Base-by-base conservation (phyloP, 176 grass and related monocot species). In the Oryza meyeriana region DNA sequence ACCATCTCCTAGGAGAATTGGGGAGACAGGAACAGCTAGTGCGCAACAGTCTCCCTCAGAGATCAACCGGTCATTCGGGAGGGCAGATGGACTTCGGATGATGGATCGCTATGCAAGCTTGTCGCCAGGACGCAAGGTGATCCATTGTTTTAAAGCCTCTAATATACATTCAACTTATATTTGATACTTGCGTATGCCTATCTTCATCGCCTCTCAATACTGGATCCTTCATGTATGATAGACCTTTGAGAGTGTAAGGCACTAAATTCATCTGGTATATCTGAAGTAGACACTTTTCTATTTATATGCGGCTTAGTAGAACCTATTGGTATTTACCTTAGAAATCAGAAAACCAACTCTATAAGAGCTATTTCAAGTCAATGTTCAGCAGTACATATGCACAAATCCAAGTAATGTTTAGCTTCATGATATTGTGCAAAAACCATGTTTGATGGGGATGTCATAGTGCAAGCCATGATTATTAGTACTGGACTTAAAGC, bases 121-220 rank as follows among this genome's bases (percentile, higher is more conserved):
- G 38, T 86, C 85, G 57, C 79, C 92, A 29, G 85, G 80, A 74
- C 82, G 64, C 63, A 95, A 95, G 96, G 93, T 98, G 85, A 71
- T 86, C 83, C 27, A 17, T 83, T 47, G 16, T 24, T 79, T 35
- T 41, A 8, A 8, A 42, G 12, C 29, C 74, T 85, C 2, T 69
- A 52, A 24, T 8, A 72, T 40, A 22, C 45, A 22, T 25, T 50
- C 25, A 85, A 40, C 36, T 78, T 7, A 24, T 71, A 1, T 64
- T 41, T 36, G 38, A n/a, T 42, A 66, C 9, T 61, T 61, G 8
- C 70, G 69, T 39, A 77, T 72, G 32, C 41, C 18, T 72, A 38
- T 17, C 2, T 64, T 42, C 10, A 34, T 78, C 4, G 38, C 22
- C 25, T 18, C 74, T 74, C 0, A 69, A 69, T n/a, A 63, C 69